These are phyloP conservation scores for Sphaceloma murrayae DNA, from an alignment of 2,329 filamentous ascomycete species.

Conservation along the genomic window DNA sequence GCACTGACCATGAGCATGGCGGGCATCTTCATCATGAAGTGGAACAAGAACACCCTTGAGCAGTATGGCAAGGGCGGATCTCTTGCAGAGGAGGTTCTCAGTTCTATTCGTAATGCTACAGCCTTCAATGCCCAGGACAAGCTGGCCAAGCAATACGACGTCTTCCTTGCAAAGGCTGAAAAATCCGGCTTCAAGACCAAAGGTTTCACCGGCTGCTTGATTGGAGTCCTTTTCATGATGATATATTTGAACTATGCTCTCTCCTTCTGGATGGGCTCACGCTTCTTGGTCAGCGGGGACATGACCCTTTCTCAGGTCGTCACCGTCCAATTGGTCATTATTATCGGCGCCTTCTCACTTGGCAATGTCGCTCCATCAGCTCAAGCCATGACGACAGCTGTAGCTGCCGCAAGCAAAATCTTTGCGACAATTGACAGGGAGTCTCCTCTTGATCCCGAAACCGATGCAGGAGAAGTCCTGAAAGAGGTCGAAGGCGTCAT, in stretches of 20 bases:
- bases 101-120: constrained; percentile 82
- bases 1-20: constrained; percentile 65
- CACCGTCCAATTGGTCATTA: constrained; percentile 79
- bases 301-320: constrained; percentile 62
- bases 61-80: constrained; percentile 78
- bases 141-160: constrained; percentile 76
- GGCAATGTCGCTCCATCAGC: constrained; percentile 79
- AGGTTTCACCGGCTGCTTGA: constrained; percentile 62
- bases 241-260: constrained; percentile 81
- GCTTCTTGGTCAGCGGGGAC: constrained; percentile 58
- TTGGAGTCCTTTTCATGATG: constrained; percentile 72
- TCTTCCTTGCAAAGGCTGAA: constrained; percentile 62
- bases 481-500: constrained; percentile 67
- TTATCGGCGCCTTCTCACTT: constrained; percentile 86
- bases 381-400: constrained; percentile 73
- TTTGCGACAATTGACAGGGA: constrained; percentile 83
- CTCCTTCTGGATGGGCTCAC: constrained; percentile 79
- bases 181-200: constrained; percentile 69
- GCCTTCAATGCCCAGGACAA: constrained; percentile 92
- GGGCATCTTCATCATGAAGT: constrained; percentile 67
- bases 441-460: constrained; percentile 73
- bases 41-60: constrained; percentile 65
- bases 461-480: constrained; percentile 60
- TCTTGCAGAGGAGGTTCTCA: constrained; percentile 87
- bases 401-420: constrained; percentile 83